Base-by-base conservation (phyloP, 2,329 filamentous ascomycete genomes). In the Ascochyta koolunga region DNA sequence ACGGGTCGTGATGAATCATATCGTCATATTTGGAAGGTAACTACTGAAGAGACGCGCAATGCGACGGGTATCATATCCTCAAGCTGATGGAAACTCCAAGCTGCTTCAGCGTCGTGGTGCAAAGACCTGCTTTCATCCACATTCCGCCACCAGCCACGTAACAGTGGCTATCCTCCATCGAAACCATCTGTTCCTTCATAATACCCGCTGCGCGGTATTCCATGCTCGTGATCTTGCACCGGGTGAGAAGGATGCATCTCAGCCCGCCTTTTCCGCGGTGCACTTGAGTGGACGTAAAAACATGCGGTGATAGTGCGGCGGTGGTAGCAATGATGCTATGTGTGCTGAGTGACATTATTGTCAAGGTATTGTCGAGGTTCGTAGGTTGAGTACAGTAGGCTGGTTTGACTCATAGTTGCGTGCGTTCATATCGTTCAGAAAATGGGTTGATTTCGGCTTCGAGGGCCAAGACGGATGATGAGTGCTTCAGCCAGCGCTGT, bases 401-500 rank as follows among this genome's bases (percentile, higher is more conserved):
- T 43, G 42, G 33, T 36, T 24, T 6, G 41, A 31, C 50, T 19
- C 16, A 3, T 27, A 19, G 18, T 42, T n/a, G 15, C 42, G n/a
- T 29, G 21, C 3, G 33, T n/a, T n/a, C n/a, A 31, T 18, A 24
- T 39, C 13, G 38, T 47, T 27, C 36, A 35, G 38, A n/a, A 1
- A 21, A 4, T 22, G 3, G 22, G 16, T 32, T 24, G 16, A 29
- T 43, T 15, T 35, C 33, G 16, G 15, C 2, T 18, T 31, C 22
- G 41, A 33, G 5, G 24, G 24, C 15, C 32, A 27, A 35, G 25
- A 8, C 21, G 18, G 33, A 27, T 16, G 2, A 3, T 16, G 37
- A 6, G 11, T 32, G 16, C 24, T 59, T 74, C 71, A 74, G 25
- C 70, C 70, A 31, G 64, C 61, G 50, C 63, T 67, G 64, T 76